Evolutionary conservation across 306 rosid genomes (phyloP).

Genomic region (Castanea crenata): DNA sequence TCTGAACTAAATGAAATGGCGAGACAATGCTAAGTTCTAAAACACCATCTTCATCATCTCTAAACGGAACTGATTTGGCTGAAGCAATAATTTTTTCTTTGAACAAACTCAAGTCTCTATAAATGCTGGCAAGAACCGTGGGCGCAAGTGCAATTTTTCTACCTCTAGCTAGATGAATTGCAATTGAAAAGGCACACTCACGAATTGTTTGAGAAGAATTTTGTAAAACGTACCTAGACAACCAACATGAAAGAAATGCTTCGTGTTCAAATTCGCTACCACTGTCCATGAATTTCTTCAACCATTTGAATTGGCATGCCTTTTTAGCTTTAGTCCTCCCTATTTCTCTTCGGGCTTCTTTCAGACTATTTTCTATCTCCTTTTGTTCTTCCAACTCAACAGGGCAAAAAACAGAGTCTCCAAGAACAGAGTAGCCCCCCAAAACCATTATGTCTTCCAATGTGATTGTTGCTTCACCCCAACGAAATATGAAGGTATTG

Average conservation of each 20-base stretch:
- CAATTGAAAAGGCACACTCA: background rate
- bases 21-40: slow-evolving; percentile 15
- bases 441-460: slow-evolving; percentile 53
- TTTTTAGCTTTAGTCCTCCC: too few relatives aligned
- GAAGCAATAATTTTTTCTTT: background rate
- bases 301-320: background rate
- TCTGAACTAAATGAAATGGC: slow-evolving; percentile 44
- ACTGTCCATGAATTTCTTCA: background rate
- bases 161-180: slow-evolving; percentile 18
- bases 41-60: background rate
- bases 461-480: slow-evolving; percentile 57
- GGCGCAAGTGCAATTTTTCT: slow-evolving; percentile 13
- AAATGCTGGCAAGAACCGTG: slow-evolving; percentile 12
- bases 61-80: too few relatives aligned
- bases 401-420: slow-evolving; percentile 1
- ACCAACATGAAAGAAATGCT: background rate
- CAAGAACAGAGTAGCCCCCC: slow-evolving; percentile 22
- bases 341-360: background rate
- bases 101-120: slow-evolving; percentile 7
- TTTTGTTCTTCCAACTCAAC: background rate
- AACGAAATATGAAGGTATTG: slow-evolving; percentile 41
- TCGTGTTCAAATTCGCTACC: background rate
- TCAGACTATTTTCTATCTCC: background rate
- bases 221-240: background rate
- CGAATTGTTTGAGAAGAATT: background rate